Base-by-base conservation (phyloP, 768 basidiomycete species). In the Pleurotus ostreatus region DNA sequence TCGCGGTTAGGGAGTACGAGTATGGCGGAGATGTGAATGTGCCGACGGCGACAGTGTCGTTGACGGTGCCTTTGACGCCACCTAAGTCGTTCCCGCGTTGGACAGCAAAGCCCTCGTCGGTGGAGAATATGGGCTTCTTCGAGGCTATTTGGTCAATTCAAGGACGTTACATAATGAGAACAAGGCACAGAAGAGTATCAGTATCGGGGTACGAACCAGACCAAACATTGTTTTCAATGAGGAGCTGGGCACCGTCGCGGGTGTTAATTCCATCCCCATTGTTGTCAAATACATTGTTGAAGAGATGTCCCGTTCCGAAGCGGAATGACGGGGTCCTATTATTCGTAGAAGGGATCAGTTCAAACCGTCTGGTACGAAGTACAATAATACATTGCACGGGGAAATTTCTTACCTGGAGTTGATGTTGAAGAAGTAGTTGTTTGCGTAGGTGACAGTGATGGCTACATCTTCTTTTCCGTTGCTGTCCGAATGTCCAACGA, bases 201-300 rank as follows among this genome's bases (percentile, higher is more conserved):
- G n/a, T 26, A 49, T 4, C 16, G 30, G 43, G 43, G 23, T n/a
- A 44, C 62, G n/a, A 62, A 67, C 70, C 74, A 26, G 68, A 72
- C 71, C 70, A 78, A n/a, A 78, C 72, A 60, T 78, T 78, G 70
- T 76, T 77, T 62, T 78, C 75, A 54, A 77, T 74, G 18, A 78
- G 70, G 49, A 76, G 73, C 60, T 76, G 74, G 48, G 76, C 78
- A 8, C 46, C 46, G 22, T 48, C 46, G 3, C 46, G 46, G 15
- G 46, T 48, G 20, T 48, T 48, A 11, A 48, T 26, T 25, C 46
- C 46, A 23, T 48, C 77, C 58, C 67, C 68, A 65, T 74, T 74
- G 63, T 67, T 64, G 47, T 75, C 74, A 56, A 75, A 76, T 25
- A 73, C 63, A 58, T 76, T 77, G 68, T 77, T 78, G 67, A 70